phyloP scores from a whole-genome alignment of 345 rosid species.

The Rhodomyrtus tomentosa region DNA sequence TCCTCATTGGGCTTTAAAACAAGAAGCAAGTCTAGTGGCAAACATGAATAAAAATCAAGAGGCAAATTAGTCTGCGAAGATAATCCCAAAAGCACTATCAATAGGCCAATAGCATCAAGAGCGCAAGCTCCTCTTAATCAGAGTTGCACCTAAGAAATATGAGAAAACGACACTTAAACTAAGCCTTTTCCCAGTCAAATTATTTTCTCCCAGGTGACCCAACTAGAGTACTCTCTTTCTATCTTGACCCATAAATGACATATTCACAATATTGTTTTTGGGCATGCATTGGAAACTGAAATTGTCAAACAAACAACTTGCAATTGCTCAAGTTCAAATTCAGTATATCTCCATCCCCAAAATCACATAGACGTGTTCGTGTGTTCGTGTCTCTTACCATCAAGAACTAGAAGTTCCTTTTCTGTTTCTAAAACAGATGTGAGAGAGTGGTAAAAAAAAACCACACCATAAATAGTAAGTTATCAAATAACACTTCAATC shows the following conservation, averaged over 20 bases:
- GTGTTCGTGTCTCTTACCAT: not conserved
- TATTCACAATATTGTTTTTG: not conserved
- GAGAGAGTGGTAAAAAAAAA: not conserved
- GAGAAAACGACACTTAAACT: not conserved
- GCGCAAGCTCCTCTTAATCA: not conserved
- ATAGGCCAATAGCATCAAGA: not conserved
- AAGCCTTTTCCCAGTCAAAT: not conserved
- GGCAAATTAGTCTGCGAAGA: not conserved
- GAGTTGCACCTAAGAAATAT: not conserved
- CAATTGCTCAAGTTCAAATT: not conserved
- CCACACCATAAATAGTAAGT: conserved; percentile 71
- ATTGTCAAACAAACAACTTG: not conserved
- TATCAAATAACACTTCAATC: conserved; percentile 58
- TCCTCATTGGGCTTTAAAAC: not conserved
- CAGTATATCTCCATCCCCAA: not conserved
- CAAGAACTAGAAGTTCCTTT: not conserved
- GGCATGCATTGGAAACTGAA: not conserved
- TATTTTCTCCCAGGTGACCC: not conserved
- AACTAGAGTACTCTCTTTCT: not conserved
- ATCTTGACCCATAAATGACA: not conserved
- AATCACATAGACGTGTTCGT: not conserved
- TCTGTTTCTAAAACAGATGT: not conserved
- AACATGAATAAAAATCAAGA: not conserved
- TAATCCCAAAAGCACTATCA: not conserved
- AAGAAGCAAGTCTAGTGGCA: not conserved